Percentiles rank a stretch among this genome's conserved stretches.
Evolutionary conservation across 345 rosid species (phyloP).

Genomic region (Erodium maritimum): DNA sequence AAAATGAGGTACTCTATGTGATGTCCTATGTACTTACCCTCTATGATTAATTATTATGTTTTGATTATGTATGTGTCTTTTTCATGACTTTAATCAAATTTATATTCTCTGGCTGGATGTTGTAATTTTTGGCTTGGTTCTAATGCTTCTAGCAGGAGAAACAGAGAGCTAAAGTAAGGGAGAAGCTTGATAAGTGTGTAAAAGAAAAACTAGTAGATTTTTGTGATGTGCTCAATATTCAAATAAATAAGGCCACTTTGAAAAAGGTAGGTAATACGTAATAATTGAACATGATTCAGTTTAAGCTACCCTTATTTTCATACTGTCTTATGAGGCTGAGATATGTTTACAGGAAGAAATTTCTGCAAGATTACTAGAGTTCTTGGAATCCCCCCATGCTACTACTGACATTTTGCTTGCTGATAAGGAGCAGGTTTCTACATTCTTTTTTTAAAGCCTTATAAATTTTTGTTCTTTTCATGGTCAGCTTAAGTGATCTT

Average conservation of each 20-base stretch:
- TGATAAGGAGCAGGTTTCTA: slow-evolving; percentile 65
- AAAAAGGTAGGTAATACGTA: slow-evolving; percentile 45
- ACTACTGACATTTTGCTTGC: slow-evolving; percentile 71
- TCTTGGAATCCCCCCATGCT: slow-evolving; percentile 84
- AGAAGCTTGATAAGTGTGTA: slow-evolving; percentile 82
- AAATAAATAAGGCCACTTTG: slow-evolving; percentile 40
- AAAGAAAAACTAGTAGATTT: slow-evolving; percentile 79
- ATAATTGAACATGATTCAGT: background rate
- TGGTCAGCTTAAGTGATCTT: slow-evolving; percentile 3
- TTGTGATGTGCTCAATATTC: slow-evolving; percentile 87
- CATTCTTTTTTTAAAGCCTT: background rate
- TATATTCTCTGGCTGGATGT: background rate
- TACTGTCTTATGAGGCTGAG: background rate
- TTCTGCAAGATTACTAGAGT: slow-evolving; percentile 71
- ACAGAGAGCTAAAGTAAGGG: slow-evolving; percentile 61
- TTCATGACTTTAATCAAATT: too few species aligned
- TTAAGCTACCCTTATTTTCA: background rate
- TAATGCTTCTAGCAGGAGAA: slow-evolving; percentile 39
- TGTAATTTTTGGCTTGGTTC: background rate
- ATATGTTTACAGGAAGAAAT: slow-evolving; percentile 54
- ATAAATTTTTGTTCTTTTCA: background rate
- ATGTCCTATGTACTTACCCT: slow-evolving; percentile 1
- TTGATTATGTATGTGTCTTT: background rate
- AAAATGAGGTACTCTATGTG: slow-evolving; percentile 53
- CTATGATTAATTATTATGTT: background rate